Conservation (phyloP, 495 filamentous ascomycete genomes). For the Chaetomidium leptoderma region DNA sequence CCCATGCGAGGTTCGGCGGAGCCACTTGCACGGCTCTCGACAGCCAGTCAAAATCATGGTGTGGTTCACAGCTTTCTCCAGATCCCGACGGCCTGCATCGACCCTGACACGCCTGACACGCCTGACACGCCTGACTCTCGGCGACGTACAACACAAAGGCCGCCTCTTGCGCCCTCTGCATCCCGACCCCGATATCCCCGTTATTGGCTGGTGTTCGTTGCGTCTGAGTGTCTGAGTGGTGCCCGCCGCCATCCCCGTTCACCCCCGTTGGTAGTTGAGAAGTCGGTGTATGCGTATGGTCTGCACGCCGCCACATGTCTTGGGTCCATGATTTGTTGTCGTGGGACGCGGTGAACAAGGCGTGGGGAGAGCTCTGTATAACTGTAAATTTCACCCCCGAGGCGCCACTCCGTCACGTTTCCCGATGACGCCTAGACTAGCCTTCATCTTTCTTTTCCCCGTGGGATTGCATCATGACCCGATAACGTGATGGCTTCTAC, state of each 20-base stretch:
- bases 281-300: constrained; percentile 12
- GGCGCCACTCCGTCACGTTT: not conserved
- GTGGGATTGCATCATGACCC: constrained; percentile 17
- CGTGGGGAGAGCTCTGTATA: not conserved
- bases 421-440: not conserved
- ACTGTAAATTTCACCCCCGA: constrained; percentile 4
- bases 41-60: constrained; percentile 1
- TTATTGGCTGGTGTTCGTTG: constrained; percentile 1
- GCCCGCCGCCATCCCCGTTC: too few species aligned
- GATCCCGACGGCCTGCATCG: constrained; percentile 11
- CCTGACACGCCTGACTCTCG: not conserved
- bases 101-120: too few species aligned
- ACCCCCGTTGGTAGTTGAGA: constrained; percentile 7
- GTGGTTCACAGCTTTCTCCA: not conserved
- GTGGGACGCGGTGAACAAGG: constrained; percentile 13
- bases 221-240: constrained; percentile 5
- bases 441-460: not conserved
- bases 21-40: not conserved
- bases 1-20: not conserved
- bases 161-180: not conserved
- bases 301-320: constrained; percentile 17
- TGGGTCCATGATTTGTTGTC: constrained; percentile 15
- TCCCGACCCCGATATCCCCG: not conserved
- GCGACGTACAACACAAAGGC: not conserved
- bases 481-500: constrained; percentile 16